Evolutionary conservation across 805 yeast species (phyloP), one percentile per base, ranked within the genome.

Genomic region (Saccharomycopsis capsularis): DNA sequence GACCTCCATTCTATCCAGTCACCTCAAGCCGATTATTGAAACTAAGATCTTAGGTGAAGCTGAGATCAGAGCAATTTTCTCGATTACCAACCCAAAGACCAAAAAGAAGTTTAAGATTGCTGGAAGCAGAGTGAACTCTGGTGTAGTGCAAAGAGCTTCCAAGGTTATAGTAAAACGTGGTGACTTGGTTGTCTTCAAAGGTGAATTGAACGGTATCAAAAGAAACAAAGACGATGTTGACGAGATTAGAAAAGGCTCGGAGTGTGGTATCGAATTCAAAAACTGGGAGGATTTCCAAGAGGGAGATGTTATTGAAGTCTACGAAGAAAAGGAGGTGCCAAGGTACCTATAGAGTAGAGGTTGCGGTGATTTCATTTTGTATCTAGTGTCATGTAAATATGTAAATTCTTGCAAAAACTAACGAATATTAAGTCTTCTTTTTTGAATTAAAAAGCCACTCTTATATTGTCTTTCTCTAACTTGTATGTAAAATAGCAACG

Each of bases 181-280:
- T 2, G 71, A 64, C 1, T 68, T 70, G 30, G 71, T 71, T 16
- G 63, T 78, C 4, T 71, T 64, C 66, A 56, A 72, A 37, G 96
- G 95, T 1, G 67, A 68, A 9, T 62, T 93, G 5, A 75, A 81
- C 2, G 80, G 91, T 4, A 72, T 93, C 63, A 89, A 86, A 65
- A 86, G 85, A 53, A 81, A 79, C 46, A 88, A 87, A 62, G 90
- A 86, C 40, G 95, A 86, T 56, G 85, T 82, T 3, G 56, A 67
- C 1, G 91, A 84, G 59, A 86, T 85, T 6, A 77, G 77, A 50
- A 90, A 86, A 65, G 97, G 96, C 25, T 75, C 76, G 25, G 99
- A 93, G 57, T 93, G 97, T 70, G 99, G 99, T 46, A 62, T 91
- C 22, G 68, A 87, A 0, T 79, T 93, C 55, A 78, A 72, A 2